Base-by-base conservation (phyloP, 345 rosid genomes). In the Citropsis articulata region DNA sequence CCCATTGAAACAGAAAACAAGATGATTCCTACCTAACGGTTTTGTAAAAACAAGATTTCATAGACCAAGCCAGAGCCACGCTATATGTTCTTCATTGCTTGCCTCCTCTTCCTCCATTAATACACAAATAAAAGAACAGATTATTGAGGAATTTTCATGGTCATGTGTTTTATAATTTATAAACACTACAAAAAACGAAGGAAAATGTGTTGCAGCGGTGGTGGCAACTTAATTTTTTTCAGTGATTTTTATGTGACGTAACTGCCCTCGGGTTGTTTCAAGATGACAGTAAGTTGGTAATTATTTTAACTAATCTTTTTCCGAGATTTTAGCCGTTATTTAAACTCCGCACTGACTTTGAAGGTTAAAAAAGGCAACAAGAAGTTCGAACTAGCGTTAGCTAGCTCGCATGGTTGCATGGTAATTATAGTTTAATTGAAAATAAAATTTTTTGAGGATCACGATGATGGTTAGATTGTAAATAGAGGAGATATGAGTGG, bases 1-100 rank as follows among this genome's bases (percentile, higher is more conserved):
- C 86, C 84, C 86, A 77, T 78, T 38, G 48, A 30, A 71, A 45
- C 16, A 45, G 50, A 53, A 53, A 53, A 53, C 6, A 53, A 6
- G 7, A 18, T 53, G 57, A 4, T 18, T 19, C 22, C 22, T 7
- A 53, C 57, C 57, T 5, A 53, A 64, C 21, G n/a, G 33, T 3
- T 18, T 38, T 31, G 22, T 22, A 30, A 30, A 65, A 30, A 65
- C 45, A 53, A 53, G 38, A n/a, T 48, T 2, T 31, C 50, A 30
- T 7, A 30, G 24, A 63, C 28, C 19, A 30, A 66, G 5, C 71
- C n/a, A 40, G 31, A 66, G 5, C 71, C n/a, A 28, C n/a, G 55
- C 63, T 64, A 19, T 9, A 28, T 48, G 25, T 21, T 8, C 7
- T 24, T 65, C 63, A 48, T 14, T 22, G 21, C 35, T 19, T 76